Percentiles rank a stretch among this genome's conserved stretches.
Evolutionary conservation across 148 eudicot species (phyloP).

Genomic region (Pharnaceum exiguum): DNA sequence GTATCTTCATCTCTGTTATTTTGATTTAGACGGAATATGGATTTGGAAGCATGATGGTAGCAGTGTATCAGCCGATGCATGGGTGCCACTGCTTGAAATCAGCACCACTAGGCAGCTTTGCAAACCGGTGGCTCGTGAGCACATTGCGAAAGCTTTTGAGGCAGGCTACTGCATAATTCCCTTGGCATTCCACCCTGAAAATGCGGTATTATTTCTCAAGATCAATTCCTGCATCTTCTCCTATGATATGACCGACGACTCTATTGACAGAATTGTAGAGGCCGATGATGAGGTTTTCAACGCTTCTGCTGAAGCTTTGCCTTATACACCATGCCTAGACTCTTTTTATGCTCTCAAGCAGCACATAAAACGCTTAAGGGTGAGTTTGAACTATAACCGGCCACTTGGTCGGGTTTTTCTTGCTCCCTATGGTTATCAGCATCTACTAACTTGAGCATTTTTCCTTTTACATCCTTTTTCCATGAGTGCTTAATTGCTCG

Average conservation of each 20-base stretch:
- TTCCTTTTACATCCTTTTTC: too few relatives aligned
- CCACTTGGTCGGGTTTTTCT: too few relatives aligned
- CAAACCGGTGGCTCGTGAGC: not conserved
- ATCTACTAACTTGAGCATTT: too few relatives aligned
- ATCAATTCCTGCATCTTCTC: constrained; percentile 2
- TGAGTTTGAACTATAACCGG: too few relatives aligned
- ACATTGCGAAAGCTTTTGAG: not conserved
- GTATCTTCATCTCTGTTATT: not conserved
- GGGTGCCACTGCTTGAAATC: constrained; percentile 1
- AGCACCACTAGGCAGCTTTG: not conserved
- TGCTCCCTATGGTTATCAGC: too few relatives aligned
- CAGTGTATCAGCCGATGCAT: not conserved
- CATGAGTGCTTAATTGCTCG: too few relatives aligned
- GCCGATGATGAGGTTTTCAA: too few relatives aligned
- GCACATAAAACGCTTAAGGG: too few relatives aligned
- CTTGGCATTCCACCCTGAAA: not conserved
- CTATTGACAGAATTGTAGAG: constrained; percentile 1
- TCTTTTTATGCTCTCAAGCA: too few relatives aligned
- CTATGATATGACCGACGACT: not conserved
- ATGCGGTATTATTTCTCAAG: not conserved
- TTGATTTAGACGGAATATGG: constrained; percentile 1
- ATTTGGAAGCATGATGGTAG: constrained; percentile 13
- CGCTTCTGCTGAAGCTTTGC: too few relatives aligned
- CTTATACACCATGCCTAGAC: too few relatives aligned
- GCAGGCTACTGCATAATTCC: not conserved